Evolutionary conservation across 768 basidiomycete genomes (phyloP), one percentile per base, ranked within the genome.

Genomic region (Collybia mongolica): DNA sequence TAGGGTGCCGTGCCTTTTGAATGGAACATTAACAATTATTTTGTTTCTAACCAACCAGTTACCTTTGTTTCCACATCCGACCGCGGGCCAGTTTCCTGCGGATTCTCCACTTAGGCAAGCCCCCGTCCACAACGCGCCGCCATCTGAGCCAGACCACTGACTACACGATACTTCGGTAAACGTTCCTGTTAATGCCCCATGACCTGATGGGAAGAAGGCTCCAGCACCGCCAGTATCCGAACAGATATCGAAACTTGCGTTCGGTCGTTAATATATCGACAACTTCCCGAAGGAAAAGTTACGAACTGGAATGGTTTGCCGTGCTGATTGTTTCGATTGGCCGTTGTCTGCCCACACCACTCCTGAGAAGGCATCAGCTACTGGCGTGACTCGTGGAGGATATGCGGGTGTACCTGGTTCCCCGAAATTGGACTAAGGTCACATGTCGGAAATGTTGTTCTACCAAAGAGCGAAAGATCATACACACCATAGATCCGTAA

Each of bases 121-220:
- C 0, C 80, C 80, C 38, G 63, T 73, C 61, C 65, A 84, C 7
- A 75, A 64, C 17, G 66, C 24, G 26, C 67, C 56, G 9, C 78
- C 77, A 48, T 82, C 76, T n/a, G 72, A 71, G 18, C 82, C 83
- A 4, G 71, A 68, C 83, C 83, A 83, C 54, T 76, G 66, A 32
- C 73, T 75, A 60, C 81, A 84, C 18, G 75, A 72, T 15, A 82
- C 81, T 59, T 84, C 81, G 5, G 65, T 68, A 62, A 72, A 84
- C 2, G 70, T 71, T 12, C 81, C 82, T 7, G 73, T 71, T 53
- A 83, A 60, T 17, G 82, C 81, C 14, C 76, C 77, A 57, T 77
- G 81, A 0, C 76, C 79, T 0, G 70, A 71, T 0, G 81, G 80
- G 76, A 84, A 84, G 70, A 84, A 84, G 6, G 69, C 71, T 2